Evolutionary conservation across 352 stramenopile species (phyloP).

Genomic region (Pythium chondricola): DNA sequence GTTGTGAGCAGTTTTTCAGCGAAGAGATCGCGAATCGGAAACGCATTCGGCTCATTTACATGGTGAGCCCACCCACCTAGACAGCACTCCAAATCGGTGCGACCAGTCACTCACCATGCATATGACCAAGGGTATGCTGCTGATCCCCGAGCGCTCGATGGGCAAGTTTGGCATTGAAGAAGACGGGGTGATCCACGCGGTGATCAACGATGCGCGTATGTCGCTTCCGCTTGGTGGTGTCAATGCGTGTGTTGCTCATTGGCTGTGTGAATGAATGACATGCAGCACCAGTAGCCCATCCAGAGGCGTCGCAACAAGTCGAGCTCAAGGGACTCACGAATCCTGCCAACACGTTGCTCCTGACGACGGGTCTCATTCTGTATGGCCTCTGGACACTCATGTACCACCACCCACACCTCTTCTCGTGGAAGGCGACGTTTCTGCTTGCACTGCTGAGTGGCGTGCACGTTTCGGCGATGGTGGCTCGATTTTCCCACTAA

Average conservation of each 20-base stretch:
- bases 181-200: slow-evolving; percentile 65
- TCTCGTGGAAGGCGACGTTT: slow-evolving; percentile 68
- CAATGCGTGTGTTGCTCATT: neutral
- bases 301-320: slow-evolving; percentile 28
- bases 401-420: slow-evolving; percentile 74
- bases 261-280: neutral
- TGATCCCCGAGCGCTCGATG: slow-evolving; percentile 52
- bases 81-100: too few species aligned
- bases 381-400: slow-evolving; percentile 76
- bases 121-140: slow-evolving; percentile 57
- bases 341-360: slow-evolving; percentile 48
- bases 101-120: too few species aligned
- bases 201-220: slow-evolving; percentile 67
- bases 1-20: slow-evolving; percentile 50
- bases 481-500: slow-evolving; percentile 32
- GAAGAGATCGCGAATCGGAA: slow-evolving; percentile 43
- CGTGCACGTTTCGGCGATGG: slow-evolving; percentile 48
- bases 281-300: slow-evolving; percentile 32
- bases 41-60: slow-evolving; percentile 74
- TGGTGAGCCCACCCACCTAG: slow-evolving; percentile 27
- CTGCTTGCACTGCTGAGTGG: slow-evolving; percentile 57
- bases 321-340: slow-evolving; percentile 53
- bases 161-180: slow-evolving; percentile 77
- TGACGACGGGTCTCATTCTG: slow-evolving; percentile 55
- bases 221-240: slow-evolving; percentile 4